phyloP scores from a whole-genome alignment of 2,329 filamentous ascomycete species.

The Xylariaceae sp. region DNA sequence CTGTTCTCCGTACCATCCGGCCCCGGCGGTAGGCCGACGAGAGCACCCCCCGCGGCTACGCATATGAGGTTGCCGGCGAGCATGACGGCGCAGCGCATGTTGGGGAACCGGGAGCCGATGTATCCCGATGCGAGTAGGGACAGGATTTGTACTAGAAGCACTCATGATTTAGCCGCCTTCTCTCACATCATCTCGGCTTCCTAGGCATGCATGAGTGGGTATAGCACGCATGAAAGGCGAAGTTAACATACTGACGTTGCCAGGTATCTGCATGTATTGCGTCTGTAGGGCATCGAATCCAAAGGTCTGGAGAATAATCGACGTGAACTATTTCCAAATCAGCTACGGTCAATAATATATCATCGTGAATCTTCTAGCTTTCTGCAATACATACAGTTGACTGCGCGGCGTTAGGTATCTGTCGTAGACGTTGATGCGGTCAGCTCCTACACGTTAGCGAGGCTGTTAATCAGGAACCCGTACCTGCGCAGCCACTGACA shows the following conservation, averaged over 20 bases:
- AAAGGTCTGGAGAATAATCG: constrained; percentile 27
- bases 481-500: constrained; percentile 46
- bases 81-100: constrained; percentile 48
- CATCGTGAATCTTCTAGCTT: neutral
- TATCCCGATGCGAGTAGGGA: constrained; percentile 46
- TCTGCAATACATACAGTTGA: constrained; percentile 34
- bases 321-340: constrained; percentile 22
- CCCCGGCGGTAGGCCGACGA: constrained; percentile 44
- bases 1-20: constrained; percentile 37
- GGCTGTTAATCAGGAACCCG: neutral
- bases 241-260: constrained; percentile 36
- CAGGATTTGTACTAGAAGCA: constrained; percentile 41
- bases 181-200: too few species aligned
- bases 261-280: constrained; percentile 58
- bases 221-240: neutral
- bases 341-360: neutral
- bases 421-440: too few species aligned
- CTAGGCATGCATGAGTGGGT: too few species aligned
- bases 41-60: constrained; percentile 45
- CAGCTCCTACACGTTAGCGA: too few species aligned
- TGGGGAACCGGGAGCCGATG: constrained; percentile 46
- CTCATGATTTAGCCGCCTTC: too few species aligned
- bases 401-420: constrained; percentile 42
- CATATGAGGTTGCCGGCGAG: constrained; percentile 50
- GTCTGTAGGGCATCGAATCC: constrained; percentile 42